Conservation (phyloP, 2,329 filamentous ascomycete genomes). For the Aspergillus quadrilineatus region DNA sequence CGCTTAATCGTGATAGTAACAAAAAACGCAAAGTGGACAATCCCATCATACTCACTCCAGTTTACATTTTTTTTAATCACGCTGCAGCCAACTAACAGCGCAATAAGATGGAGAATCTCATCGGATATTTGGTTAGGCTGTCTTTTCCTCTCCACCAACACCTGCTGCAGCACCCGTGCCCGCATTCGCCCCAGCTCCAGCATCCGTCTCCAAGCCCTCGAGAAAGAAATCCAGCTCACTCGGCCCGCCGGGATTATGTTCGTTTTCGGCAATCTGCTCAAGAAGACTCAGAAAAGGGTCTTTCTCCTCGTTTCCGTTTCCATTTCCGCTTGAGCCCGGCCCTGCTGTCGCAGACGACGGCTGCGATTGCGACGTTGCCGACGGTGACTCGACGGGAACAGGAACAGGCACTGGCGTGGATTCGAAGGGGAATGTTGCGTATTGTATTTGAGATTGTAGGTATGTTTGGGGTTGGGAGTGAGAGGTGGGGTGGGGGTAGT, state of each 20-base stretch:
- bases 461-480: constrained; percentile 18
- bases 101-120: too few relatives aligned
- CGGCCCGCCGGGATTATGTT: constrained; percentile 64
- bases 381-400: constrained; percentile 18
- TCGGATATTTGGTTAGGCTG: too few relatives aligned
- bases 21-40: too few relatives aligned
- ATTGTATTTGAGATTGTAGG: constrained; percentile 26
- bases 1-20: too few relatives aligned
- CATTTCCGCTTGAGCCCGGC: constrained; percentile 43
- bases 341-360: constrained; percentile 21
- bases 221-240: constrained; percentile 79
- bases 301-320: constrained; percentile 61
- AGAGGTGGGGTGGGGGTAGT: constrained; percentile 29
- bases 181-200: background rate
- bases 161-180: too few relatives aligned
- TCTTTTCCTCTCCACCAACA: too few relatives aligned
- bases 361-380: background rate
- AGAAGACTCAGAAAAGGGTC: constrained; percentile 77
- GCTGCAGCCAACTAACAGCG: too few relatives aligned
- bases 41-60: too few relatives aligned
- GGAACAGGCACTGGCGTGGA: constrained; percentile 11
- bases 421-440: constrained; percentile 42
- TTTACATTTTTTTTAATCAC: too few relatives aligned
- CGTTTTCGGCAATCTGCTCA: constrained; percentile 80
- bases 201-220: constrained; percentile 26